phyloP scores from a whole-genome alignment of 176 grass and related monocot species.

The Eremochloa ophiuroides region DNA sequence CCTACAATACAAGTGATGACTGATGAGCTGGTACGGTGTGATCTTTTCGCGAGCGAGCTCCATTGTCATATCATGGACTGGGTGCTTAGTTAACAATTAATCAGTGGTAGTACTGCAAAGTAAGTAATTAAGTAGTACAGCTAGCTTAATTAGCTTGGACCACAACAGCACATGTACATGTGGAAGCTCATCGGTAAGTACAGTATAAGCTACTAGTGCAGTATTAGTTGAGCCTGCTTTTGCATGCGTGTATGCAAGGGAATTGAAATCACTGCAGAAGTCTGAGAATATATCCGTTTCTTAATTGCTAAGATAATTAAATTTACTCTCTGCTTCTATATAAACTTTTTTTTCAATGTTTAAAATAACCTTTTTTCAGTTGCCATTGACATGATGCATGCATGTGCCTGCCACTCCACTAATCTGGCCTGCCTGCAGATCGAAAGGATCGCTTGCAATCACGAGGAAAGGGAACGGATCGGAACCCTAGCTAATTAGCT shows the following conservation, averaged over 20 bases:
- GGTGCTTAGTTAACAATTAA: conserved; percentile 23
- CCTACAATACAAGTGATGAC: too few species aligned
- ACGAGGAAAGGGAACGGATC: background rate
- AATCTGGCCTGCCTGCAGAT: background rate
- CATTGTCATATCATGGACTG: background rate
- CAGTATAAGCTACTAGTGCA: background rate
- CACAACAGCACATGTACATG: background rate
- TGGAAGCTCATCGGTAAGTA: background rate
- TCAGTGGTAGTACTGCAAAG: background rate
- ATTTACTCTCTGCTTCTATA: background rate
- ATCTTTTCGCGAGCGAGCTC: background rate
- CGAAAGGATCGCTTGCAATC: background rate
- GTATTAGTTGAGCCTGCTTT: background rate
- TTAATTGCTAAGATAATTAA: background rate
- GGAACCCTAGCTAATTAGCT: background rate
- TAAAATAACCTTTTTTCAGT: too few species aligned
- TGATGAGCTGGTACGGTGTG: background rate
- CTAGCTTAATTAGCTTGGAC: conserved; percentile 2
- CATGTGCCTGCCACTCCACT: background rate
- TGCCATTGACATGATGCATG: too few species aligned
- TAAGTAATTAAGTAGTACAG: background rate
- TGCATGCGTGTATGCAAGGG: background rate
- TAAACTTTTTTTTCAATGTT: background rate
- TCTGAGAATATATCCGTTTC: background rate
- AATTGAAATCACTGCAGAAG: background rate